phyloP scores from a whole-genome alignment of 306 rosid genomes.

The Fragaria ananassa region DNA sequence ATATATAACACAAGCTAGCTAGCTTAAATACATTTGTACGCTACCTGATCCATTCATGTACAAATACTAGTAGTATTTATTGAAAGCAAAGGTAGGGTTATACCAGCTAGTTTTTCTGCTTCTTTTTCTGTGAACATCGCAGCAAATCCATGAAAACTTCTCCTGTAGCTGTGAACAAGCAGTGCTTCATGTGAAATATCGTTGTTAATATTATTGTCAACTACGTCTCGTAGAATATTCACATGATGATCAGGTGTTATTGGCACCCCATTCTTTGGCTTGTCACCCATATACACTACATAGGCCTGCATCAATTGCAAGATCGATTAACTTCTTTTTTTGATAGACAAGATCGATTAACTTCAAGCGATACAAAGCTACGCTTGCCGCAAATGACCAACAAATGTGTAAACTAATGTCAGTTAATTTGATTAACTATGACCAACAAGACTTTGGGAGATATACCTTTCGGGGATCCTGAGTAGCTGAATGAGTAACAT shows the following conservation, averaged over 20 bases:
- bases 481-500: too few relatives aligned
- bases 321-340: background rate
- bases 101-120: constrained; percentile 35
- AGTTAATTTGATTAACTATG: too few relatives aligned
- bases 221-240: background rate
- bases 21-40: too few relatives aligned
- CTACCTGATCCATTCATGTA: background rate
- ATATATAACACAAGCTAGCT: background rate
- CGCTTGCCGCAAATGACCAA: background rate
- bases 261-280: background rate
- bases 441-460: background rate
- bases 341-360: background rate
- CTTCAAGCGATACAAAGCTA: background rate
- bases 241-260: background rate
- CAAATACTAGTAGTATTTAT: background rate
- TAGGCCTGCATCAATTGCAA: background rate
- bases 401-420: too few relatives aligned
- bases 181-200: constrained; percentile 10
- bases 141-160: constrained; percentile 41
- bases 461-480: background rate
- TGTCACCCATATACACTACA: background rate
- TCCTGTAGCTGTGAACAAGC: constrained; percentile 22
- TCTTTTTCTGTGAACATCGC: constrained; percentile 35
- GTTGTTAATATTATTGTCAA: background rate
- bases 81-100: background rate